Conservation (phyloP, 1,284 basidiomycete species). For the Irpex sp. region DNA sequence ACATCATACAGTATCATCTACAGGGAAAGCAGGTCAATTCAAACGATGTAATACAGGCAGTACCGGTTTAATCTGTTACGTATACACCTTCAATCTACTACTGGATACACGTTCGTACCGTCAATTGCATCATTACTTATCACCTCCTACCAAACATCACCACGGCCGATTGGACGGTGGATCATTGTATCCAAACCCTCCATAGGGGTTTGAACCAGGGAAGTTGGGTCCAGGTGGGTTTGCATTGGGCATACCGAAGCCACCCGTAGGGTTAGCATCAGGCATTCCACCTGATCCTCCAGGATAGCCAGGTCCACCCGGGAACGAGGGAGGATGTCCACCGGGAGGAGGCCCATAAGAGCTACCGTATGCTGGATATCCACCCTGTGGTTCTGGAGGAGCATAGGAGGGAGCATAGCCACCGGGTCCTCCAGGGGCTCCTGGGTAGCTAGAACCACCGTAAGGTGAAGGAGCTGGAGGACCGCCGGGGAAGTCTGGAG, state of each 20-base stretch:
- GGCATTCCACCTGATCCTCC: background rate
- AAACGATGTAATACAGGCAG: no score
- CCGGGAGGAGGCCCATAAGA: conserved; percentile 14
- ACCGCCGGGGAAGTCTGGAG: background rate
- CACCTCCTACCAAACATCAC: conserved; percentile 7
- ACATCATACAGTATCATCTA: no score
- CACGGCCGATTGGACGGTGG: conserved; percentile 17
- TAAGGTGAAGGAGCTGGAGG: conserved; percentile 1
- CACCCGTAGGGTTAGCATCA: background rate
- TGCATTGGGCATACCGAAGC: background rate
- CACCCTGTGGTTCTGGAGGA: conserved; percentile 10
- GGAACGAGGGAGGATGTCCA: conserved; percentile 17
- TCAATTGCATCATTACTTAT: no score
- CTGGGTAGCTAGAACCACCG: background rate
- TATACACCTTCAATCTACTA: background rate
- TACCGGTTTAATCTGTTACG: no score
- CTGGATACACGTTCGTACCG: background rate
- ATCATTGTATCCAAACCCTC: conserved; percentile 12
- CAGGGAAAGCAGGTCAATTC: no score
- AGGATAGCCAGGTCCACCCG: conserved; percentile 3
- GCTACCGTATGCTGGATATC: conserved; percentile 15
- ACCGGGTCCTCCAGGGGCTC: conserved; percentile 5
- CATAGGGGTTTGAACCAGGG: conserved; percentile 11
- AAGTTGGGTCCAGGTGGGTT: conserved; percentile 9
- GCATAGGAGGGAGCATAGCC: conserved; percentile 17